These are phyloP conservation scores for Amylocarpus encephaloides DNA, from an alignment of 2,329 filamentous ascomycete species.

Conservation along the genomic window DNA sequence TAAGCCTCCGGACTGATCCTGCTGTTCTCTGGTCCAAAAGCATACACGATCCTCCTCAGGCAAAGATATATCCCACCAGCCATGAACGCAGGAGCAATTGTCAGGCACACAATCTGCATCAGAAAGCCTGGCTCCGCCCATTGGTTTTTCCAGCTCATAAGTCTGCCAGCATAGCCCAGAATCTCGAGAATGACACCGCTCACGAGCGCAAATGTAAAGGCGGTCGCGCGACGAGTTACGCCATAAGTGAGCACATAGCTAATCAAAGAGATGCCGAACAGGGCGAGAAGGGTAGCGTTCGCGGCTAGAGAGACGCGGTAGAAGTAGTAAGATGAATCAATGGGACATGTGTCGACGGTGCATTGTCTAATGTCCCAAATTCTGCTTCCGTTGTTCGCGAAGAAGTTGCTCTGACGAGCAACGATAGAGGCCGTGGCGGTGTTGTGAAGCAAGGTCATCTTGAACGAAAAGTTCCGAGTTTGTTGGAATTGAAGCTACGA, in stretches of 20 bases:
- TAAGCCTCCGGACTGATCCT: conserved; percentile 41
- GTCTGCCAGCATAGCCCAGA: conserved; percentile 52
- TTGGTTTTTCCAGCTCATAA: conserved; percentile 48
- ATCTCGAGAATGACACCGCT: conserved; percentile 50
- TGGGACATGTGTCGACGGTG: conserved; percentile 33
- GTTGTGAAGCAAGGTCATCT: too few species aligned
- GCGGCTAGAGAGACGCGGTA: conserved; percentile 49
- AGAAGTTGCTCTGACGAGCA: not conserved
- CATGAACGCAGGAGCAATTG: conserved; percentile 59
- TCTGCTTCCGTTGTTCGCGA: too few species aligned
- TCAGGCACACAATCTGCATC: conserved; percentile 56
- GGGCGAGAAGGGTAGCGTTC: conserved; percentile 44
- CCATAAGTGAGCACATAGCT: conserved; percentile 37
- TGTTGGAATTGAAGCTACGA: too few species aligned
- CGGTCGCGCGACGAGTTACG: conserved; percentile 40
- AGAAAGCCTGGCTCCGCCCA: conserved; percentile 44
- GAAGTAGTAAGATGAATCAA: conserved; percentile 38
- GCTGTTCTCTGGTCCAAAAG: conserved; percentile 44
- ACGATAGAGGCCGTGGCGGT: conserved; percentile 12
- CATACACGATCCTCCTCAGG: conserved; percentile 43
- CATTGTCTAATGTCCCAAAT: conserved; percentile 20
- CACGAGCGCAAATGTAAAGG: conserved; percentile 47
- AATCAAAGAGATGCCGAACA: conserved; percentile 43
- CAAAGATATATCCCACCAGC: conserved; percentile 59
- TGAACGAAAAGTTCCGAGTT: too few species aligned